These are phyloP conservation scores for Sphaerulina populicola DNA, from an alignment of 2,329 filamentous ascomycete genomes.

Conservation along the genomic window DNA sequence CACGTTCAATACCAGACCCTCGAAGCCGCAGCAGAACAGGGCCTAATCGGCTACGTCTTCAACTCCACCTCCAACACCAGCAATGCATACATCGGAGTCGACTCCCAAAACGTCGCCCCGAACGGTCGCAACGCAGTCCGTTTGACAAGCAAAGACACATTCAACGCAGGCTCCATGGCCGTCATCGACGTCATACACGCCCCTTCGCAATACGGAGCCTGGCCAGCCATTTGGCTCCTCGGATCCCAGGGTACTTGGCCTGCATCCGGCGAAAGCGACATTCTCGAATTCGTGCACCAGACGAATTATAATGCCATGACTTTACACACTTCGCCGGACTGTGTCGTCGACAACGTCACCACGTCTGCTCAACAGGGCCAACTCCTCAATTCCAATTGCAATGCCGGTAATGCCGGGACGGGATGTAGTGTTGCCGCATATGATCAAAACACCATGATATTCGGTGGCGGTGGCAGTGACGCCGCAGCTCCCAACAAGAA, in stretches of 20 bases:
- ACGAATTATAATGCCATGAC: constrained; percentile 39
- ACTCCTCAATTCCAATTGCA: constrained; percentile 27
- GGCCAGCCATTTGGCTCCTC: constrained; percentile 45
- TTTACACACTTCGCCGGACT: constrained; percentile 41
- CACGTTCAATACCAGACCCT: constrained; percentile 21
- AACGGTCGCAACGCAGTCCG: constrained; percentile 41
- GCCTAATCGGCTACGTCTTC: constrained; percentile 37
- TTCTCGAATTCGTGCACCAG: constrained; percentile 43
- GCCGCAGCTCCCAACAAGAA: constrained; percentile 11
- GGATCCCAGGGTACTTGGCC: constrained; percentile 33
- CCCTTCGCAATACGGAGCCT: constrained; percentile 45
- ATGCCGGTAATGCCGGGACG: constrained; percentile 35
- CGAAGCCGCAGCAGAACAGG: constrained; percentile 32
- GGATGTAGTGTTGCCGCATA: constrained; percentile 42
- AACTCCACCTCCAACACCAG: constrained; percentile 27
- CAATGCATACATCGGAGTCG: constrained; percentile 42
- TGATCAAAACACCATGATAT: constrained; percentile 44
- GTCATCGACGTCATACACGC: constrained; percentile 46
- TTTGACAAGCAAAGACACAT: constrained; percentile 40
- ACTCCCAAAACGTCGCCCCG: constrained; percentile 32
- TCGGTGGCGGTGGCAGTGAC: too few species aligned
- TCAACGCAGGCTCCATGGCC: constrained; percentile 43
- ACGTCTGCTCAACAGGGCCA: constrained; percentile 22
- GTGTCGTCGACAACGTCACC: constrained; percentile 33
- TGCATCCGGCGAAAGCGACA: constrained; percentile 41